Evolutionary conservation across 495 filamentous ascomycete genomes (phyloP).

Genomic region (Polyplosphaeria fusca): DNA sequence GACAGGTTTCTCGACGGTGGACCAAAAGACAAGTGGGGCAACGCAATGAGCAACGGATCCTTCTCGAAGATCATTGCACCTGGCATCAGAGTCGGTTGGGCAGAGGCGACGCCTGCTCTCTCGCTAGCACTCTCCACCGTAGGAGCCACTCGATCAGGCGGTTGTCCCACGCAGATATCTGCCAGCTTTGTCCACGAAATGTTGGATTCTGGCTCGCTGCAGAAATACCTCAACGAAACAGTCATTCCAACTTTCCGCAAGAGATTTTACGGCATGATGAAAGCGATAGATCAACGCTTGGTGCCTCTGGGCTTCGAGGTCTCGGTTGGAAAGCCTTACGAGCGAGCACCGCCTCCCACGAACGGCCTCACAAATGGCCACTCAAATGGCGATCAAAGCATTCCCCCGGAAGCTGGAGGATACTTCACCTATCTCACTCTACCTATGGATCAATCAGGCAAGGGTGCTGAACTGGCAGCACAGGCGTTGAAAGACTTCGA

Average conservation of each 20-base stretch:
- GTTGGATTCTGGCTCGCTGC: background rate
- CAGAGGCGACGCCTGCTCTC: constrained; percentile 5
- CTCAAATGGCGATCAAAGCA: background rate
- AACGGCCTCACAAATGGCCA: background rate
- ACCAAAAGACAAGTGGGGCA: constrained; percentile 5
- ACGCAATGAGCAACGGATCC: constrained; percentile 8
- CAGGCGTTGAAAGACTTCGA: background rate
- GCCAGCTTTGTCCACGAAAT: constrained; percentile 11
- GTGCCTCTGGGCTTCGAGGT: constrained; percentile 6
- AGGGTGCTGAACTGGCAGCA: background rate
- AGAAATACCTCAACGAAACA: constrained; percentile 1
- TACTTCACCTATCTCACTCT: constrained; percentile 8
- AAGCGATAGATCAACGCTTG: constrained; percentile 1
- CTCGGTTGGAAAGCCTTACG: constrained; percentile 4
- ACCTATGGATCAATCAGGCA: background rate
- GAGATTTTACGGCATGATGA: constrained; percentile 7
- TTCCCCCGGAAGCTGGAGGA: constrained; percentile 3
- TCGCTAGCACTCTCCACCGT: constrained; percentile 1
- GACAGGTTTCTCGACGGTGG: constrained; percentile 3
- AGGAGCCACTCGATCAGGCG: constrained; percentile 3
- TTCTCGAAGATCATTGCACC: constrained; percentile 14
- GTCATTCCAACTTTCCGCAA: constrained; percentile 4
- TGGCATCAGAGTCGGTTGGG: constrained; percentile 11
- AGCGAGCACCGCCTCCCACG: background rate
- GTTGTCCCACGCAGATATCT: constrained; percentile 3